Base-by-base conservation (phyloP, 345 rosid species). In the Eucalyptus marginata region DNA sequence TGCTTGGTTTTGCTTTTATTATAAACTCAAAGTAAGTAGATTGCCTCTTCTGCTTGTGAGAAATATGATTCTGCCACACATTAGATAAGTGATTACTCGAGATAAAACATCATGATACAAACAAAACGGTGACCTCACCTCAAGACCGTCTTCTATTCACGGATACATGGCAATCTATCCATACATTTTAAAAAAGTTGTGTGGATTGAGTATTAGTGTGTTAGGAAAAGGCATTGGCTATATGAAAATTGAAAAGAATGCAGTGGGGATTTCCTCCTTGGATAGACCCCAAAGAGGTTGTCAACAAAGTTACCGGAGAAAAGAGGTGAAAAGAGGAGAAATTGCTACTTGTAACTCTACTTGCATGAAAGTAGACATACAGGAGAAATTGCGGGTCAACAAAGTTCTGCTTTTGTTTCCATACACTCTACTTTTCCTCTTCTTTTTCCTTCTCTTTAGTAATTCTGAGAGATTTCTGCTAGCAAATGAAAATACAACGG, bases 261-360 rank as follows among this genome's bases (percentile, higher is more conserved):
- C 27, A 25, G 47, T 20, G 29, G 29, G 15, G 47, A 76, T 76
- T 76, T 36, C 29, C 47, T 40, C 29, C 14, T 76, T 76, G 47
- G 29, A 76, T 43, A 3, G 29, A 10, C 46, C 81, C 47, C 29
- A 76, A 76, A 71, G 44, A 33, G 25, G 25, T 18, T 31, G 80
- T 20, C 58, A 0, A 52, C 0, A 52, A 52, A 52, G 58, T 52
- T 0, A 52, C 58, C 24, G 58, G 58, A 0, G 25, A 8, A 52
- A 52, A 52, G 58, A 52, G 58, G 58, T 52, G 58, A 52, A 52
- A 52, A 18, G 24, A 52, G 58, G 58, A 52, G 58, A 52, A 52
- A 52, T 52, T 52, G 58, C 58, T 52, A 20, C 5, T 20, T 52
- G 0, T 52, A 1, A 52, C 5, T 52, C 58, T 52, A 33, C 81